phyloP scores from a whole-genome alignment of 2,329 filamentous ascomycete species.

The Fusarium anthophilum region DNA sequence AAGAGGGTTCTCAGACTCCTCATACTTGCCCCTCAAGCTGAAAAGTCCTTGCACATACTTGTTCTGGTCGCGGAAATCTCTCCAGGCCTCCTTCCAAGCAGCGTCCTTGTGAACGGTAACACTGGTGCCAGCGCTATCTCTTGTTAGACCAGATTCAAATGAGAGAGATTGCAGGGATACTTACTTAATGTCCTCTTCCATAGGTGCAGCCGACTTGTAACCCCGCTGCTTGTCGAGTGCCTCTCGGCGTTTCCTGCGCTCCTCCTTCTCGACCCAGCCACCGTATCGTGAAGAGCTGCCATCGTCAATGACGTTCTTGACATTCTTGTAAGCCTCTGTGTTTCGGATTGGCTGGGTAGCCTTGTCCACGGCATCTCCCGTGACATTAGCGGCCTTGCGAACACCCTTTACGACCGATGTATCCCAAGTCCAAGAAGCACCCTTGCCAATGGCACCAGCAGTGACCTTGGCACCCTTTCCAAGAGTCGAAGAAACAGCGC shows the following conservation, averaged over 20 bases:
- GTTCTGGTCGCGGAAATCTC: conserved; percentile 90
- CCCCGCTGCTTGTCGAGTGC: conserved; percentile 71
- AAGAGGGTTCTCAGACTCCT: conserved; percentile 96
- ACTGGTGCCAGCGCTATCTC: conserved; percentile 84
- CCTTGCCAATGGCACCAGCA: conserved; percentile 86
- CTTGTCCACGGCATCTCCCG: conserved; percentile 89
- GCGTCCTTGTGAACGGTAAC: conserved; percentile 96
- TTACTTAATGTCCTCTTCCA: conserved; percentile 89
- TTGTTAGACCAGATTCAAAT: conserved; percentile 43
- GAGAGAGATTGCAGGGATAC: conserved; percentile 48
- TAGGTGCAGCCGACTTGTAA: conserved; percentile 61
- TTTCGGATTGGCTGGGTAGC: conserved; percentile 94
- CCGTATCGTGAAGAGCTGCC: conserved; percentile 96
- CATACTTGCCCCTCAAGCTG: conserved; percentile 84
- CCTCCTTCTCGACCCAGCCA: conserved; percentile 96
- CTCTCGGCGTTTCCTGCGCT: conserved; percentile 83
- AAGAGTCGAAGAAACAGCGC: conserved; percentile 81
- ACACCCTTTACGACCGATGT: conserved; percentile 92
- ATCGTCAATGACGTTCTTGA: conserved; percentile 96
- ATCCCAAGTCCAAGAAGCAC: conserved; percentile 97
- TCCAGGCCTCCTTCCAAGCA: conserved; percentile 98
- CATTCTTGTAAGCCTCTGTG: conserved; percentile 92
- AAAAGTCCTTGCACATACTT: conserved; percentile 90
- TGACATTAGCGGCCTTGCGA: conserved; percentile 84
- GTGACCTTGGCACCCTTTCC: conserved; percentile 85